Conservation (phyloP, 768 basidiomycete species). For the Lactarius pseudohatsudake region DNA sequence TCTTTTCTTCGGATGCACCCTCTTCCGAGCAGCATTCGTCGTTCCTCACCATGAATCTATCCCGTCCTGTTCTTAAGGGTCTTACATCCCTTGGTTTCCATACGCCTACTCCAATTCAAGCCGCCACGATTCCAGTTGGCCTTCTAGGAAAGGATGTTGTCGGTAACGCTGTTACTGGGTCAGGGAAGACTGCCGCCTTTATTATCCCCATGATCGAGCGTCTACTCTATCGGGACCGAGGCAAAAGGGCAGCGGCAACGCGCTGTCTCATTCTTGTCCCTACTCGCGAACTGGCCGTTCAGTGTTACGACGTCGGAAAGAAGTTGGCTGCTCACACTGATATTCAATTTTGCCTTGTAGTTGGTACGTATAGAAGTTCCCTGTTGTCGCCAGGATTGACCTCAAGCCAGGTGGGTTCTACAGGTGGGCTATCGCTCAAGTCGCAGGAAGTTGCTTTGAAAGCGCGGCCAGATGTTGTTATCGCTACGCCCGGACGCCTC, state of each 20-base stretch:
- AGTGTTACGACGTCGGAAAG: slow-evolving; percentile 89
- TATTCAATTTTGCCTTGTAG: slow-evolving; percentile 86
- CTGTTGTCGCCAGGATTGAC: slow-evolving; percentile 10
- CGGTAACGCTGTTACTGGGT: slow-evolving; percentile 94
- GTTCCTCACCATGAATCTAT: slow-evolving; percentile 92
- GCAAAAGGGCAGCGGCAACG: slow-evolving; percentile 80
- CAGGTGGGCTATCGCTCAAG: slow-evolving; percentile 91
- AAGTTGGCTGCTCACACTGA: slow-evolving; percentile 87
- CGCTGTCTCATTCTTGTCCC: slow-evolving; percentile 92
- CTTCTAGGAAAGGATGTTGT: slow-evolving; percentile 95
- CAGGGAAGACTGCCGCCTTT: slow-evolving; percentile 98
- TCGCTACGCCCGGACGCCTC: slow-evolving; percentile 89
- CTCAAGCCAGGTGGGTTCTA: slow-evolving; percentile 20
- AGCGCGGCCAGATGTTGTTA: slow-evolving; percentile 87
- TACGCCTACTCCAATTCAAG: slow-evolving; percentile 94
- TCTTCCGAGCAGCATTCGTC: slow-evolving; percentile 61
- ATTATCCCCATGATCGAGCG: slow-evolving; percentile 93
- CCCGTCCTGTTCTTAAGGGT: slow-evolving; percentile 90
- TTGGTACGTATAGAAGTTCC: slow-evolving; percentile 51
- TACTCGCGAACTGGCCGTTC: slow-evolving; percentile 93
- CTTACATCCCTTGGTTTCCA: slow-evolving; percentile 78
- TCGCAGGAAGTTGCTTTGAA: slow-evolving; percentile 86
- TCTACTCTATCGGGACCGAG: slow-evolving; percentile 86
- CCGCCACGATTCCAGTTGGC: slow-evolving; percentile 90
- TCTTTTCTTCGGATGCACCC: slow-evolving; percentile 65